A percentile compares a stretch with the other conserved stretches of the same genome.
These are phyloP conservation scores for Bryoerythrophyllum caledonicum DNA, from an alignment of 225 moss, liverwort and hornwort species.

Conservation along the genomic window DNA sequence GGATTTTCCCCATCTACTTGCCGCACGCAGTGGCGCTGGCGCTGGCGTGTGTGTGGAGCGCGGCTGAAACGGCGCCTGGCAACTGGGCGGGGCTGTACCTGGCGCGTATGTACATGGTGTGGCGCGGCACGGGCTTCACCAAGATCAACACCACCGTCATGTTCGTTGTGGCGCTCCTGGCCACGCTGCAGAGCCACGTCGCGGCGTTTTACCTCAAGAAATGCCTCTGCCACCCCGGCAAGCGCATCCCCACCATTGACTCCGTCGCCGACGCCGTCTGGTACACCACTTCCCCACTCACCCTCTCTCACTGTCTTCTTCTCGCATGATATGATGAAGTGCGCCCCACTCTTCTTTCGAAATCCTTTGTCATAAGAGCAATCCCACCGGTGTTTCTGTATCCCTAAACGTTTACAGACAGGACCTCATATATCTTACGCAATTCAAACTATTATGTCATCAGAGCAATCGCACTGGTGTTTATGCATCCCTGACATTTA, in stretches of 20 bases:
- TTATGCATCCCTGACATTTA: no score
- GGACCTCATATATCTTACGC: no score
- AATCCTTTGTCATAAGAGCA: no score
- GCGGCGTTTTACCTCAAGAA: conserved; percentile 46
- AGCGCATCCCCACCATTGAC: conserved; percentile 50
- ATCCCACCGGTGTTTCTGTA: no score
- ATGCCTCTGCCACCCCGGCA: conserved; percentile 35
- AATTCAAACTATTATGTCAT: no score
- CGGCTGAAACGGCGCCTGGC: conserved; percentile 44
- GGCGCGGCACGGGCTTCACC: conserved; percentile 20
- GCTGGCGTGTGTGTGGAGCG: conserved; percentile 46
- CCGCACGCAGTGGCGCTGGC: conserved; percentile 50
- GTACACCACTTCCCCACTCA: no score
- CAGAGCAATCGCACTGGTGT: no score
- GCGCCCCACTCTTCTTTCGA: no score
- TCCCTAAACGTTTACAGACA: no score
- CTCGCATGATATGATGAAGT: no score
- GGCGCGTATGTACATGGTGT: conserved; percentile 29
- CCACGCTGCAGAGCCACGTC: conserved; percentile 26
- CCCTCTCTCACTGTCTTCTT: no score
- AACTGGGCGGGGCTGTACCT: conserved; percentile 50
- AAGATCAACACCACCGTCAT: conserved; percentile 14
- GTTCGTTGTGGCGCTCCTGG: conserved; percentile 31
- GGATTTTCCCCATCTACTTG: conserved; percentile 62
- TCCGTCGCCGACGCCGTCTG: conserved; percentile 31